These are phyloP conservation scores for Blastosporella zonata DNA, from an alignment of 1,284 basidiomycete genomes.

Conservation along the genomic window DNA sequence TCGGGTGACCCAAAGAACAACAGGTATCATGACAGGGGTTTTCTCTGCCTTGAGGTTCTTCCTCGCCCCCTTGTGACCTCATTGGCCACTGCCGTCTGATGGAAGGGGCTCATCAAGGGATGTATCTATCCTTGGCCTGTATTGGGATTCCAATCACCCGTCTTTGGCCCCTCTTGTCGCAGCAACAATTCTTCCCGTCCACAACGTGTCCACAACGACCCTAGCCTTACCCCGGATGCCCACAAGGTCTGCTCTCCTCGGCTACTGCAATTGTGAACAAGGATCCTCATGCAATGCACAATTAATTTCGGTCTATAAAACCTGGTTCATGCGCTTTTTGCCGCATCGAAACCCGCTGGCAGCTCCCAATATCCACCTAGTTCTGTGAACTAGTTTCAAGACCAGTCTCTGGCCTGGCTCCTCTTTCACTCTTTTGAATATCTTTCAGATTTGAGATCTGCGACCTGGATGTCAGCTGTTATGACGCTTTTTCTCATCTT, in stretches of 20 bases:
- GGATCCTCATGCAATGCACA: background rate
- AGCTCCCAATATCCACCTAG: background rate
- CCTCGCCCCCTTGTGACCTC: background rate
- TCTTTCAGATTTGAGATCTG: background rate
- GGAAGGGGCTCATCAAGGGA: background rate
- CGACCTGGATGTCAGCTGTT: conserved; percentile 8
- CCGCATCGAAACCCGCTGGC: background rate
- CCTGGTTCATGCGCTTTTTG: background rate
- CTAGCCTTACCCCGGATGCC: background rate
- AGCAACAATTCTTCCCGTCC: background rate
- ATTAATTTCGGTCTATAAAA: background rate
- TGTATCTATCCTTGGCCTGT: background rate
- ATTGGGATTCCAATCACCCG: background rate
- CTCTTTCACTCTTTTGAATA: background rate
- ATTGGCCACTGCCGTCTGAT: background rate
- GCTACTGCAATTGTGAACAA: background rate
- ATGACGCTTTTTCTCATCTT: conserved; percentile 11
- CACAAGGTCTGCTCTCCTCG: background rate
- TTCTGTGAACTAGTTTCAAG: conserved; percentile 1
- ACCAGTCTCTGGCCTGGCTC: background rate
- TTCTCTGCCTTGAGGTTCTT: background rate
- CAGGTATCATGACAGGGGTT: background rate
- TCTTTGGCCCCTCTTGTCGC: background rate
- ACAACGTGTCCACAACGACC: background rate
- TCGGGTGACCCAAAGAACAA: background rate